Evolutionary conservation across 805 yeast species (phyloP), one percentile per base, ranked within the genome.

Genomic region (Barnettozyma siamensis): DNA sequence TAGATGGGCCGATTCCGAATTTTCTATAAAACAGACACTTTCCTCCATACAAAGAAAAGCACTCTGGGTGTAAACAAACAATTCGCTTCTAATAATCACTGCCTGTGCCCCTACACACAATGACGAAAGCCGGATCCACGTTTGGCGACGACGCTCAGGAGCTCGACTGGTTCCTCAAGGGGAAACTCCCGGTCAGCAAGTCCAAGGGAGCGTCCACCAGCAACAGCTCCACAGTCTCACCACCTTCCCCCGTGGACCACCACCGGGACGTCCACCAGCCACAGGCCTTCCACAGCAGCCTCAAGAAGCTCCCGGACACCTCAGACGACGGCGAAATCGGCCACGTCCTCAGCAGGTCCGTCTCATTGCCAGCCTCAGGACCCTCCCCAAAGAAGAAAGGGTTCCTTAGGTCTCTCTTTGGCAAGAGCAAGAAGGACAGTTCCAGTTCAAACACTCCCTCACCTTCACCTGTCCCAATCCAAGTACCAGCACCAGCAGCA

Each of bases 111-210:
- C n/a, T n/a, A n/a, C n/a, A n/a, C 11, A 11, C 34, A 20, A 32
- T 33, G 36, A 15, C 36, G 7, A 23, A 24, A 12, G 5, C 30
- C 17, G 13, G 21, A 3, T 15, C 36, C 21, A 6, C 33, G 18
- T n/a, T 29, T 7, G 29, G 20, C 24, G 26, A 39, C 30, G 42
- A 32, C 23, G 15, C 38, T 3, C 20, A 38, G 2, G 78, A 74
- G 43, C 69, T 75, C 18, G 75, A 72, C 50, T 75, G 80, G 80
- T 66, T 75, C 42, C 59, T 75, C 17, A 59, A 78, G 44, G 64
- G 62, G 1, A 45, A 47, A 29, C 45, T 47, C 1, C 54, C 59
- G 2, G 50, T 43, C 15, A 31, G 33, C 17, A 35, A 44, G 9
- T 23, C 42, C 29, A 43, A 45, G 13, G 20, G 29, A 20, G 43